A percentile compares a stretch with the other conserved stretches of the same genome.
phyloP scores from a whole-genome alignment of 2,329 filamentous ascomycete species.

The Sporothrix humicola region DNA sequence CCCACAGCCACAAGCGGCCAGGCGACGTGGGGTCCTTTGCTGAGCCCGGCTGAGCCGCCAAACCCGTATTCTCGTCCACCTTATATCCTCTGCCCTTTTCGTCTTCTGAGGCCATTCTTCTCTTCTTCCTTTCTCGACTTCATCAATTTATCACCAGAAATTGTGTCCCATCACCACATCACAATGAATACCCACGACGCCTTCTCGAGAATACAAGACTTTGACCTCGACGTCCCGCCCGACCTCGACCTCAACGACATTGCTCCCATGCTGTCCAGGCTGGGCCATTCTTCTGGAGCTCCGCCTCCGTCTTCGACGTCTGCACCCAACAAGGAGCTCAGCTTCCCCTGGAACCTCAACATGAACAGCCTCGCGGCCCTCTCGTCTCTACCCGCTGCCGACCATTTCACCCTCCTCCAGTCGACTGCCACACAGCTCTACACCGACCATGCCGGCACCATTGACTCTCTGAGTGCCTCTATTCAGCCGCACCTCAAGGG shows the following conservation, averaged over 20 bases:
- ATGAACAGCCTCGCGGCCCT: neutral
- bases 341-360: slow-evolving; percentile 8
- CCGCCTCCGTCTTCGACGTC: neutral
- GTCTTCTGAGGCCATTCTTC: neutral
- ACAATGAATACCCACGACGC: slow-evolving; percentile 23
- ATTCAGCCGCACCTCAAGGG: slow-evolving; percentile 25
- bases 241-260: slow-evolving; percentile 18
- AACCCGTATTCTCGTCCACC: slow-evolving; percentile 1
- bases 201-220: slow-evolving; percentile 3
- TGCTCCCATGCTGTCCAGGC: slow-evolving; percentile 4
- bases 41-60: slow-evolving; percentile 3
- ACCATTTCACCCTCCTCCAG: slow-evolving; percentile 25
- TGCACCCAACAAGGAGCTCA: neutral
- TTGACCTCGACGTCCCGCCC: slow-evolving; percentile 23
- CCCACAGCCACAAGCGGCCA: slow-evolving; percentile 23
- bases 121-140: neutral
- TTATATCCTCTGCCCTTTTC: neutral
- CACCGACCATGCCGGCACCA: slow-evolving; percentile 10
- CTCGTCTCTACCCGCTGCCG: neutral
- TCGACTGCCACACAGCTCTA: slow-evolving; percentile 14
- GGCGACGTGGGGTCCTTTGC: slow-evolving; percentile 7
- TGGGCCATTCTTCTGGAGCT: neutral
- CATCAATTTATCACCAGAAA: neutral
- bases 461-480: neutral
- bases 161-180: neutral